These are phyloP conservation scores for Toxoplasma gondii DNA, from an alignment of 169 alveolate genomes.

Conservation along the genomic window DNA sequence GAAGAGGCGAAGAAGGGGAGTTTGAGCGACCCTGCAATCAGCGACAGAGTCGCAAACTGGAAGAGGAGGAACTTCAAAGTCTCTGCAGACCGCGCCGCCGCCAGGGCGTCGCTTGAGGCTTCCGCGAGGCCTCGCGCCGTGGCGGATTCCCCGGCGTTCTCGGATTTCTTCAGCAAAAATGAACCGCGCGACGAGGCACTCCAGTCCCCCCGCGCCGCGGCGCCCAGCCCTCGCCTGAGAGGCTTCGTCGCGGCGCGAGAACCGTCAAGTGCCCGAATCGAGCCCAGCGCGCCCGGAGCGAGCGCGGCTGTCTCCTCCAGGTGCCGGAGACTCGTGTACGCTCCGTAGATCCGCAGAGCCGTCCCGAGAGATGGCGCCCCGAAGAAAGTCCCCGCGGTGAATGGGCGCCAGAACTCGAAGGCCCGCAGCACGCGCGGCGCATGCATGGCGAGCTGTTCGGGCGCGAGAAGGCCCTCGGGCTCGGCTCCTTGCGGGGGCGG, in stretches of 20 bases:
- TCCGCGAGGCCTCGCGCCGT: neutral
- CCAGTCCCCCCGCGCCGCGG: neutral
- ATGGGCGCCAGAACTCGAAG: slow-evolving; percentile 62
- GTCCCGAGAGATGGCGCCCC: slow-evolving; percentile 37
- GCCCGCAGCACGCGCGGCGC: slow-evolving; percentile 27
- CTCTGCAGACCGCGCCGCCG: slow-evolving; percentile 28
- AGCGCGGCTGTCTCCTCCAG: neutral
- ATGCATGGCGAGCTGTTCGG: slow-evolving; percentile 56
- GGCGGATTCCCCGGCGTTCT: neutral
- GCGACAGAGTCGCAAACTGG: slow-evolving; percentile 21
- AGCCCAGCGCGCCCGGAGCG: slow-evolving; percentile 1
- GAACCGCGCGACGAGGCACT: neutral
- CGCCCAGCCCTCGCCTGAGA: too few relatives aligned
- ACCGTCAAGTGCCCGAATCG: too few relatives aligned
- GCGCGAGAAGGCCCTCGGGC: slow-evolving; percentile 2
- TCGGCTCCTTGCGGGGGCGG: neutral
- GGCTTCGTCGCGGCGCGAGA: too few relatives aligned
- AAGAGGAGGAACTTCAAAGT: slow-evolving; percentile 17
- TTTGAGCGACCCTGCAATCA: neutral
- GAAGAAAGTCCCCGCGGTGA: slow-evolving; percentile 54
- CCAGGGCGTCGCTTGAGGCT: neutral
- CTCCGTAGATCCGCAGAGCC: neutral
- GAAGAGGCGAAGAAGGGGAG: slow-evolving; percentile 48
- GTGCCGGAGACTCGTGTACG: neutral
- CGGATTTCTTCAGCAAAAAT: neutral